Conservation (phyloP, 2,329 filamentous ascomycete genomes). For the Fusarium humuli region DNA sequence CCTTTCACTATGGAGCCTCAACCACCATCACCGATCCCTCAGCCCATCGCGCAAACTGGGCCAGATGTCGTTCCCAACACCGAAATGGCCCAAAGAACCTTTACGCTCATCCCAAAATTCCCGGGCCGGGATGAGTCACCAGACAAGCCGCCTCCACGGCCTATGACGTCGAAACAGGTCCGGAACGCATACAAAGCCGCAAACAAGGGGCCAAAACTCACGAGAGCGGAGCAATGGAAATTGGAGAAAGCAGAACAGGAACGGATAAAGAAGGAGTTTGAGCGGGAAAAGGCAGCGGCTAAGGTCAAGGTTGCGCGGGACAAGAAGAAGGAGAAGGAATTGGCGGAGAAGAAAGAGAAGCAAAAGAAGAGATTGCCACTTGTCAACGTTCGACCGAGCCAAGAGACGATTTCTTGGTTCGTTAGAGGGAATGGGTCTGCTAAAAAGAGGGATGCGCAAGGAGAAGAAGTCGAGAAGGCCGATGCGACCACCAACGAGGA, state of each 20-base stretch:
- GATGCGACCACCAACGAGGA: conserved; percentile 7
- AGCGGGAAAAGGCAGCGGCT: conserved; percentile 60
- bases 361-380: conserved; percentile 65
- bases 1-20: conserved; percentile 1
- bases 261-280: conserved; percentile 64
- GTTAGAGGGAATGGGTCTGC: conserved; percentile 52
- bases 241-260: conserved; percentile 64
- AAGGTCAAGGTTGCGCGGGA: conserved; percentile 64
- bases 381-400: conserved; percentile 66
- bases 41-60: neutral
- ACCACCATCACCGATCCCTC: neutral
- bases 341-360: conserved; percentile 61
- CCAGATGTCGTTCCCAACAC: conserved; percentile 37
- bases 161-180: conserved; percentile 59
- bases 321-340: conserved; percentile 66
- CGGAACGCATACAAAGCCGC: conserved; percentile 54
- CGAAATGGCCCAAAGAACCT: conserved; percentile 58
- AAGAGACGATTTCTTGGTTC: conserved; percentile 68
- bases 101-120: conserved; percentile 56
- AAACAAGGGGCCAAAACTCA: conserved; percentile 53
- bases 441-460: conserved; percentile 48
- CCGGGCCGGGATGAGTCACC: conserved; percentile 39
- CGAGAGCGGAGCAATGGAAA: conserved; percentile 54
- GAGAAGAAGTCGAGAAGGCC: conserved; percentile 26
- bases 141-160: conserved; percentile 40